These are phyloP conservation scores for Theobroma cacao DNA, from an alignment of 345 rosid species.

Conservation along the genomic window DNA sequence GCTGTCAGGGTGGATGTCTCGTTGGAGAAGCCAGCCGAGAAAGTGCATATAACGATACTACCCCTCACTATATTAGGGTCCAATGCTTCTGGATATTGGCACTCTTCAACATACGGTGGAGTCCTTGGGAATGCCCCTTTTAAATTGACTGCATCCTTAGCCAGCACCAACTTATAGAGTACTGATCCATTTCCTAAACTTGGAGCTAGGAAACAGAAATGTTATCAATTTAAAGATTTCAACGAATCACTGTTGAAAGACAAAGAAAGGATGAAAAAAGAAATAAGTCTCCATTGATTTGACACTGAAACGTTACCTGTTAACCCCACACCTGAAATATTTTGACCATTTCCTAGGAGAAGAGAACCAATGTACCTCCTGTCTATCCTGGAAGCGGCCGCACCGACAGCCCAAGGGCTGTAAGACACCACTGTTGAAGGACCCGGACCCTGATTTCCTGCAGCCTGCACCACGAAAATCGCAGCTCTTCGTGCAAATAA, in stretches of 20 bases:
- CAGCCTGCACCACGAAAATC: constrained; percentile 83
- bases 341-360: constrained; percentile 57
- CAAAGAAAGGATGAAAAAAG: background rate
- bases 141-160: constrained; percentile 53
- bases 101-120: constrained; percentile 57
- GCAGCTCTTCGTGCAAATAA: constrained; percentile 69
- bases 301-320: constrained; percentile 42
- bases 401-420: constrained; percentile 83
- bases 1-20: constrained; percentile 54
- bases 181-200: constrained; percentile 47
- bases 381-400: constrained; percentile 61
- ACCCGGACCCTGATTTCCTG: constrained; percentile 69
- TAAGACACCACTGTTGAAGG: constrained; percentile 60
- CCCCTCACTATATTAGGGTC: constrained; percentile 48
- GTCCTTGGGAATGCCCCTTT: constrained; percentile 52
- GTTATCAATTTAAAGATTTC: background rate
- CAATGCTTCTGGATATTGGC: constrained; percentile 64
- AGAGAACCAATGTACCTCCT: constrained; percentile 57
- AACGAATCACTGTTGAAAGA: background rate
- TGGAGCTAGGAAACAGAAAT: constrained; percentile 44
- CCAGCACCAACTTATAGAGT: constrained; percentile 53
- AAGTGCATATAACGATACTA: constrained; percentile 65
- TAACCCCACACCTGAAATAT: constrained; percentile 58
- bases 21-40: constrained; percentile 68
- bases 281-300: background rate